Evolutionary conservation across 2,329 filamentous ascomycete genomes (phyloP).

Genomic region (Claviceps capensis): DNA sequence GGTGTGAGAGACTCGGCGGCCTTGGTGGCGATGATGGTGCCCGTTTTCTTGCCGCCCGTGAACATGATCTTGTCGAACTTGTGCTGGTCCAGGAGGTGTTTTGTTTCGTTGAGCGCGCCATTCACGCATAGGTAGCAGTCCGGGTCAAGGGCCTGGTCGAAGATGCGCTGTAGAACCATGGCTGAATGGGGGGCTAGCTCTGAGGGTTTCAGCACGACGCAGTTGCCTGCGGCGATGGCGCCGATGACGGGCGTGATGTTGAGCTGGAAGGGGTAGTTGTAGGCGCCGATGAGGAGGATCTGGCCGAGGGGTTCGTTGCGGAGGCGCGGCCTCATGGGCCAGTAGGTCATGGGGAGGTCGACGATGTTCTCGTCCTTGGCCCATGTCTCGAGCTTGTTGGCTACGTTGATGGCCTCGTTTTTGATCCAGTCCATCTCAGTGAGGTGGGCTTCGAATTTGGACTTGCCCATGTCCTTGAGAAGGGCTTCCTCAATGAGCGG

Average conservation of each 20-base stretch:
- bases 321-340: slow-evolving; percentile 58
- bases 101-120: slow-evolving; percentile 68
- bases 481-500: slow-evolving; percentile 62
- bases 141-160: slow-evolving; percentile 63
- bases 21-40: slow-evolving; percentile 78
- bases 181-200: slow-evolving; percentile 67
- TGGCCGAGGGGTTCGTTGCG: slow-evolving; percentile 78
- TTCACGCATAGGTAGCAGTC: slow-evolving; percentile 67
- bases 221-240: slow-evolving; percentile 85
- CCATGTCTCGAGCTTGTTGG: slow-evolving; percentile 68
- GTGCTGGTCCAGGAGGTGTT: slow-evolving; percentile 58
- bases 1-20: slow-evolving; percentile 83
- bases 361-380: slow-evolving; percentile 64
- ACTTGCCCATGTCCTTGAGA: slow-evolving; percentile 65
- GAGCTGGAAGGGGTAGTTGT: slow-evolving; percentile 86
- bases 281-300: slow-evolving; percentile 77
- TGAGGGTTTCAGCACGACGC: slow-evolving; percentile 79
- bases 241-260: slow-evolving; percentile 68
- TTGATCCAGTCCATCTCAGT: slow-evolving; percentile 66
- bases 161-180: slow-evolving; percentile 64
- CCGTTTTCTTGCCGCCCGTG: slow-evolving; percentile 68
- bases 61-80: slow-evolving; percentile 99
- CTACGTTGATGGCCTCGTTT: slow-evolving; percentile 67
- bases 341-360: slow-evolving; percentile 56
- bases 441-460: slow-evolving; percentile 57